Evolutionary conservation across 192 early-diverging fungal genomes (phyloP).

Genomic region (Linnemannia elongata): DNA sequence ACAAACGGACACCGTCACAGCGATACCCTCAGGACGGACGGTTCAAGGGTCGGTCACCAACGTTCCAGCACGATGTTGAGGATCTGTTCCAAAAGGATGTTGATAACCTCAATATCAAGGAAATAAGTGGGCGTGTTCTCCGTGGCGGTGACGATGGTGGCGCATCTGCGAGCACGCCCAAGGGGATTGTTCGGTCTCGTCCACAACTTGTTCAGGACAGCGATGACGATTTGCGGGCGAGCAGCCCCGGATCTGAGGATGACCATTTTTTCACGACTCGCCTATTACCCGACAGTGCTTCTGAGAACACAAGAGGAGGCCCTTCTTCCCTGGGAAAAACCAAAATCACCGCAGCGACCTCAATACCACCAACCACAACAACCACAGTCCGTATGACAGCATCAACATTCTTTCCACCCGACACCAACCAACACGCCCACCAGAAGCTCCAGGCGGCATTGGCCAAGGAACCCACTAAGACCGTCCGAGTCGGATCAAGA

Average conservation of each 20-base stretch:
- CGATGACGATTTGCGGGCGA: background rate
- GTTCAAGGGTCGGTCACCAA: background rate
- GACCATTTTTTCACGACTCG: conserved; percentile 48
- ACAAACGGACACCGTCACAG: background rate
- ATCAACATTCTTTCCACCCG: background rate
- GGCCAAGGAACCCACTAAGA: background rate
- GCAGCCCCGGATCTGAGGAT: conserved; percentile 15
- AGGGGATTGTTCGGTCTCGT: background rate
- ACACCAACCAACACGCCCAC: background rate
- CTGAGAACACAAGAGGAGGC: background rate
- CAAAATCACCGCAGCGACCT: background rate
- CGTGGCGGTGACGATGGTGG: background rate
- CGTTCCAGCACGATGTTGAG: conserved; percentile 11
- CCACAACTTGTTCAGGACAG: background rate
- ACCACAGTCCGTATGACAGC: conserved; percentile 3
- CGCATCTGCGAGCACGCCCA: conserved; percentile 5
- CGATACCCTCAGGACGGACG: background rate
- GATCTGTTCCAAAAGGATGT: conserved; percentile 45
- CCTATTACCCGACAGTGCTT: background rate
- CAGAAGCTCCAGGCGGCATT: background rate
- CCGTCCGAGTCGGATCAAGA: background rate
- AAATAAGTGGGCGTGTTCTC: background rate
- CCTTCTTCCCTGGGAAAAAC: background rate
- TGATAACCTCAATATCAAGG: conserved; percentile 36
- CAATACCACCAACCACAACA: background rate